Base-by-base conservation (phyloP, 257 asterid species). In the Perilla frutescens region DNA sequence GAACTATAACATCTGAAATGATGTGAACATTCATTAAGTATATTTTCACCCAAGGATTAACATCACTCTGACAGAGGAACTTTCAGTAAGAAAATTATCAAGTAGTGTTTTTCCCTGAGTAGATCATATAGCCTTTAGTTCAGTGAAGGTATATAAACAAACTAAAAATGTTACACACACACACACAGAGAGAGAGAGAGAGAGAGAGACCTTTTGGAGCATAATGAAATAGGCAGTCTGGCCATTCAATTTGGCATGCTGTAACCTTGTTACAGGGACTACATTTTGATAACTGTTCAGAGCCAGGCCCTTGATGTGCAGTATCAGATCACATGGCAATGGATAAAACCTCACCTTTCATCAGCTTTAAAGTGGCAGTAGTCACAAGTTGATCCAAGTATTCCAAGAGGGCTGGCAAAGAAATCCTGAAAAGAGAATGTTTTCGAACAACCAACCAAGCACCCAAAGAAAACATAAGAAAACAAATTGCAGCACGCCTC, bases 301-400 rank as follows among this genome's bases (percentile, higher is more conserved):
- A 49, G 67, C 7, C 20, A 11, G 39, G 51, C 75, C 67, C 72
- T 43, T 53, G 63, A 51, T 47, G 49, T 51, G 43, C 50, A 56
- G 48, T 29, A 63, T 20, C 64, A 70, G 41, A 68, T 39, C 45
- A 62, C 36, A 55, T 54, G 57, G 44, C 7, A 49, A 66, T 37
- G 7, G 48, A 15, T 11, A 45, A 65, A 56, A 73, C 57, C 66
- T 69, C 70, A 79, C 80, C 77, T 79, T 73, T 41, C 32, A 63
- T 49, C 41, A 13, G 69, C 68, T 36, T 53, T 45, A 11, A 37
- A 26, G 43, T 44, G 40, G 37, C 73, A 34, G 50, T 66, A 37
- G 53, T 47, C 76, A 53, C 63, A 47, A 60, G 15, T 62, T 29
- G 65, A 55, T 68, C 60, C 4, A 43, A 47, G 68, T 12, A 51